Evolutionary conservation across 2,329 filamentous ascomycete species (phyloP).

Genomic region (Orbilia quercus): DNA sequence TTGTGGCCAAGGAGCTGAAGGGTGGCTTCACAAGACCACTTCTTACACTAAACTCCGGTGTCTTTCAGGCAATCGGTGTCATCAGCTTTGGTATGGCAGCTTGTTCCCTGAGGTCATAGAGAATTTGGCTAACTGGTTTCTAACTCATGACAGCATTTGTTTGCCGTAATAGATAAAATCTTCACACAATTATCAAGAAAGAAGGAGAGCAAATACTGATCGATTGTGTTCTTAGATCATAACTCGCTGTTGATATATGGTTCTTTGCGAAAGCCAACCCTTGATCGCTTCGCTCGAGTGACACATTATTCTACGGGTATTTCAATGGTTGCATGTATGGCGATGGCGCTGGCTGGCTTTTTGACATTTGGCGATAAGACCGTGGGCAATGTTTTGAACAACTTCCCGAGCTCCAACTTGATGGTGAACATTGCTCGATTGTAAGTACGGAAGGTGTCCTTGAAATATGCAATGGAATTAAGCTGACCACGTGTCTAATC

Average conservation of each 20-base stretch:
- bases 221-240: slow-evolving; percentile 70
- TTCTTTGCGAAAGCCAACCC: slow-evolving; percentile 89
- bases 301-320: slow-evolving; percentile 93
- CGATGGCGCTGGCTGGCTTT: slow-evolving; percentile 89
- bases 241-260: slow-evolving; percentile 98
- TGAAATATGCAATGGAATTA: not conserved
- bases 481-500: not conserved
- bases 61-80: slow-evolving; percentile 96
- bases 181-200: too few relatives aligned
- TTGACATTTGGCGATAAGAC: slow-evolving; percentile 92
- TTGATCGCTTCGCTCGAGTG: slow-evolving; percentile 91
- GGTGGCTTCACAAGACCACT: slow-evolving; percentile 77
- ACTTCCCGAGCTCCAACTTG: slow-evolving; percentile 88
- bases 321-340: slow-evolving; percentile 89
- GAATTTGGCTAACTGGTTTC: slow-evolving; percentile 62
- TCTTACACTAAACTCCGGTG: slow-evolving; percentile 82
- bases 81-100: slow-evolving; percentile 88
- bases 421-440: slow-evolving; percentile 95
- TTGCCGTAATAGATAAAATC: slow-evolving; percentile 68
- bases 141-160: slow-evolving; percentile 69
- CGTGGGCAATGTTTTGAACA: slow-evolving; percentile 95
- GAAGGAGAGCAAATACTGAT: slow-evolving; percentile 43
- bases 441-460: slow-evolving; percentile 62
- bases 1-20: slow-evolving; percentile 76
- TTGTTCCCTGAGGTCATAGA: not conserved